Percentiles rank a stretch among this genome's conserved stretches.
phyloP scores from a whole-genome alignment of 208 protist species.

The Porcisia deanei region DNA sequence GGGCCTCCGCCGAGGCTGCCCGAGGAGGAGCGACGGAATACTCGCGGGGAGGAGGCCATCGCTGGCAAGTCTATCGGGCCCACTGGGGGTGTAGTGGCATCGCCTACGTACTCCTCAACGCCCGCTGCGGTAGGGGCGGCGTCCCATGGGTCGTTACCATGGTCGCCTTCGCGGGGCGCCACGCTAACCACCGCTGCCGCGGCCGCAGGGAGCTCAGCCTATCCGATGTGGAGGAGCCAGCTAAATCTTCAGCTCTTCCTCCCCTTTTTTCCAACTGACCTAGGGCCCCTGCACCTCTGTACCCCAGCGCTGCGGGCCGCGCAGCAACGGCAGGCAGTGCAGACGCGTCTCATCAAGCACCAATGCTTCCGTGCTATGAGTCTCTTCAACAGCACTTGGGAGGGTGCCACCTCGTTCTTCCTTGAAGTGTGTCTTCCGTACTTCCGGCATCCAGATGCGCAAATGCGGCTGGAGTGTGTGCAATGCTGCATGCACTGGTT shows the following conservation, averaged over 20 bases:
- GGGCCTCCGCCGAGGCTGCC: not conserved
- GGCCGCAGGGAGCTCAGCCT: not conserved
- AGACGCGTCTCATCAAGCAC: constrained; percentile 42
- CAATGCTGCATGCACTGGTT: constrained; percentile 58
- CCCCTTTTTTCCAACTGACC: not conserved
- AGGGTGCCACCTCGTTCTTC: constrained; percentile 59
- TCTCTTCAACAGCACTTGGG: constrained; percentile 55
- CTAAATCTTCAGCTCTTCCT: constrained; percentile 1
- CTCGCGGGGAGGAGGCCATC: not conserved
- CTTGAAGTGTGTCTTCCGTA: constrained; percentile 75
- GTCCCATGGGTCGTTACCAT: not conserved
- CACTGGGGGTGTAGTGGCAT: not conserved
- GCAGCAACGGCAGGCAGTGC: constrained; percentile 16
- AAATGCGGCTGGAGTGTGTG: constrained; percentile 64
- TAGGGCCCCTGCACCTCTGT: constrained; percentile 1
- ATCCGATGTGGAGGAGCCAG: constrained; percentile 6
- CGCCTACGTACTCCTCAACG: not conserved
- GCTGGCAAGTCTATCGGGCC: not conserved
- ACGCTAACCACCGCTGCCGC: not conserved
- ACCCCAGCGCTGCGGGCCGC: not conserved
- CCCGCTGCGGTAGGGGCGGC: not conserved
- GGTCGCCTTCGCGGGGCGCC: not conserved
- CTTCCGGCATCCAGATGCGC: constrained; percentile 53
- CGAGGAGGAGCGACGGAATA: not conserved
- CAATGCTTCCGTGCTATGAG: constrained; percentile 70